Base-by-base conservation (phyloP, 495 filamentous ascomycete species). In the Xylaria venustula region DNA sequence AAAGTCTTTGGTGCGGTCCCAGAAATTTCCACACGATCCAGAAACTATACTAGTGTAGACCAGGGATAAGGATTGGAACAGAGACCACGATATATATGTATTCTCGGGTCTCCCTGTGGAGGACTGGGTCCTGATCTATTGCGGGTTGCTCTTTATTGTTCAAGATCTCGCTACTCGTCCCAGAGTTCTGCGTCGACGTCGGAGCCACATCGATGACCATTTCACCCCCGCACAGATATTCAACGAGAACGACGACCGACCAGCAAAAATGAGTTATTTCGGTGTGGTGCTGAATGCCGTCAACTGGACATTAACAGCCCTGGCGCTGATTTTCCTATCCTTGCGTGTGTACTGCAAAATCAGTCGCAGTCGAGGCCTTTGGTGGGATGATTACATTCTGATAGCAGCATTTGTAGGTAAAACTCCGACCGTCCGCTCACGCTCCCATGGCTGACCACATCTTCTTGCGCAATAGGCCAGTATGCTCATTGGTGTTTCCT, bases 351-450 rank as follows among this genome's bases (percentile, higher is more conserved):
- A 69, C 44, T 71, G 68, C 68, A 73, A 73, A 58, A 53, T 66
- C 28, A 61, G 60, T 55, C 61, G 67, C 5, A 57, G 64, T 46
- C 57, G 62, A 45, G 61, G 64, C 25, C 60, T 73, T 36, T 73
- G 70, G 70, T 73, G 70, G 70, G 70, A 73, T 40, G 70, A 73
- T 40, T 61, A 75, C 23, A 63, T 78, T 2, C 47, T 79, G 19
- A 74, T 79, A 42, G 59, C 49, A n/a, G 64, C 73, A 4, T 78
- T 68, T 65, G 75, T 79, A 60, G 57, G 76, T 47, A 5, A 26
- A 30, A 32, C 11, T 32, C 17, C 6, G 14, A 40, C 58, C 22
- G 37, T 20, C 1, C 15, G 14, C 7, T 25, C 34, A 11, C 11
- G 7, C 22, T 22, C 25, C 7, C n/a, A 3, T 48, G 45, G 26